Base-by-base conservation (phyloP, 345 rosid genomes). In the Ceriops zippeliana region DNA sequence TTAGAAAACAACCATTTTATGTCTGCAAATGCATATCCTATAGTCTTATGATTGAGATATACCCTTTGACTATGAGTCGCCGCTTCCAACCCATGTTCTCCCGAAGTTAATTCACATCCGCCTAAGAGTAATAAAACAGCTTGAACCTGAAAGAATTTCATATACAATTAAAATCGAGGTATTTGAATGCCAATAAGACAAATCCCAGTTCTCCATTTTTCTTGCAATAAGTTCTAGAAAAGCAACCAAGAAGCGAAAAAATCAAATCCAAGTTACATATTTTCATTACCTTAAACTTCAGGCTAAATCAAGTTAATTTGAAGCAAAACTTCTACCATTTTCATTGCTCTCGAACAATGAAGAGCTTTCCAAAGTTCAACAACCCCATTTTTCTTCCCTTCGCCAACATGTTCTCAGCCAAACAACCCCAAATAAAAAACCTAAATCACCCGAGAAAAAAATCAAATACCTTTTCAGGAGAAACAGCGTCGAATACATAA, bases 401-500 rank as follows among this genome's bases (percentile, higher is more conserved):
- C 60, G 22, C 42, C 19, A 5, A 35, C 28, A 31, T 4, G 32
- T 52, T 5, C 20, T 6, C 37, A 13, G 2, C 6, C 13, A 6
- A 27, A 70, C 58, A 26, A 28, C 58, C 32, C 35, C 66, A 66
- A 47, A n/a, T 24, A 5, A 20, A 71, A 28, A 69, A 28, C 66
- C 61, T 59, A 52, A 52, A 21, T 61, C 21, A 37, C 17, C 22
- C 16, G 49, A 57, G 17, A 5, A 31, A n/a, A 69, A 57, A 6
- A 35, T 30, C 27, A 24, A 38, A 28, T 24, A 90, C 98, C 98
- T 90, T 92, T 47, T 92, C 91, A 20, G 88, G 86, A 42, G 86
- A 83, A 69, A 92, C 93, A 26, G 92, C 86, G 66, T 92, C 92
- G 26, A 92, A 92, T 22, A 90, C 96, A 77, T 88, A 92, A 76